These are phyloP conservation scores for Seiridium unicorne DNA, from an alignment of 2,329 filamentous ascomycete species.

Conservation along the genomic window DNA sequence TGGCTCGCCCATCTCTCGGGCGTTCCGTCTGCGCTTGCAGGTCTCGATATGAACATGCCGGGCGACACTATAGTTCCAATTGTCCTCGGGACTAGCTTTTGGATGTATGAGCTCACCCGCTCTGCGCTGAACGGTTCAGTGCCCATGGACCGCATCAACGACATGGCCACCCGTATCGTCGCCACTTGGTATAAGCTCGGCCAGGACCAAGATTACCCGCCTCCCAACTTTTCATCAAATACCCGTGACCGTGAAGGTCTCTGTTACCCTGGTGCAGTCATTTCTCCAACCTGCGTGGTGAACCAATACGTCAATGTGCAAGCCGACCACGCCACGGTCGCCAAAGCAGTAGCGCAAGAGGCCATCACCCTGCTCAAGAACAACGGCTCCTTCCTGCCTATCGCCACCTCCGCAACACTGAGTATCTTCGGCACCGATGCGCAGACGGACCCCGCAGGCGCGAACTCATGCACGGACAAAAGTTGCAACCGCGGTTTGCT, in stretches of 20 bases:
- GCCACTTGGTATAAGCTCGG: conserved; percentile 60
- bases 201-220: conserved; percentile 56
- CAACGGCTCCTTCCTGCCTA: conserved; percentile 56
- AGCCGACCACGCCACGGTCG: conserved; percentile 46
- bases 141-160: conserved; percentile 54
- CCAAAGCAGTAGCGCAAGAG: conserved; percentile 54
- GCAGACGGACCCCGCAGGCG: conserved; percentile 48
- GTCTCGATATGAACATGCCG: conserved; percentile 64
- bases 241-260: conserved; percentile 54
- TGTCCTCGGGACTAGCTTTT: conserved; percentile 50
- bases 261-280: conserved; percentile 55
- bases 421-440: conserved; percentile 56
- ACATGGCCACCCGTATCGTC: conserved; percentile 54
- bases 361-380: conserved; percentile 62
- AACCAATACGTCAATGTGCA: conserved; percentile 69
- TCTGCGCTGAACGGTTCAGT: conserved; percentile 56
- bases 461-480: conserved; percentile 66
- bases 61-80: conserved; percentile 51
- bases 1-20: conserved; percentile 77
- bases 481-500: conserved; percentile 68
- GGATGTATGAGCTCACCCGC: conserved; percentile 53
- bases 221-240: conserved; percentile 58
- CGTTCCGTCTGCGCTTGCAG: conserved; percentile 70
- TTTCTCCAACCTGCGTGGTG: conserved; percentile 60
- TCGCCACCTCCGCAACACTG: conserved; percentile 34